Evolutionary conservation across 108 stramenopile genomes (phyloP), one percentile per base, ranked within the genome.

Genomic region (Seminavis robusta): DNA sequence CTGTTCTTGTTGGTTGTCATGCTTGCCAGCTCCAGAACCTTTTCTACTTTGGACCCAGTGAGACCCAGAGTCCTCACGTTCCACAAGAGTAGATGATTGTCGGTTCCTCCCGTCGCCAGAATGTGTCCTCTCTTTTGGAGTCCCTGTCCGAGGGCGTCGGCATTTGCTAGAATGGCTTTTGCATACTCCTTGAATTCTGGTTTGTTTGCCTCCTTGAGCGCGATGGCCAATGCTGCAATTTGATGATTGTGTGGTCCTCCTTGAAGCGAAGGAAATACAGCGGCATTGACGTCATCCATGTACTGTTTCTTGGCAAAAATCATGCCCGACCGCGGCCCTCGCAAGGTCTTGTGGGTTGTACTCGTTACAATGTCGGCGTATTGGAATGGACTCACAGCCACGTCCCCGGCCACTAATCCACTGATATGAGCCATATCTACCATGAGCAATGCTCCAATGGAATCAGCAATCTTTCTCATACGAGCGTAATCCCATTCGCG

Each of bases 371-470:
- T 55, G 77, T 99, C 98, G 43, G 95, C 94, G 74, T 83, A 87
- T 20, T 88, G 77, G 76, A 99, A 99, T 17, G 99, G 99, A 72
- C 65, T 86, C 2, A 48, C 63, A 6, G 79, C 96, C 23, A 95
- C 96, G 33, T 73, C 59, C 1, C 93, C 95, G 15, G 97, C 98
- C 28, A 99, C 97, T 1, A 99, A 81, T 40, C 99, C 99, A 1
- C 95, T 97, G 52, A 98, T 94, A 71, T 99, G 99, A 7, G 98
- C 98, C 99, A 99, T 99, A 74, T 99, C 99, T 19, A 96, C 95
- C 92, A 99, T 92, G 31, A 99, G 73, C 54, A 95, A 55, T 4
- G 99, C 88, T 25, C 98, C 98, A 42, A 98, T 91, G 21, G 79
- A 80, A 61, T 99, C 95, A 17, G 99, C 99, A 67, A 98, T 99